Conservation (phyloP, 495 filamentous ascomycete genomes). For the Penicillium paradoxum region DNA sequence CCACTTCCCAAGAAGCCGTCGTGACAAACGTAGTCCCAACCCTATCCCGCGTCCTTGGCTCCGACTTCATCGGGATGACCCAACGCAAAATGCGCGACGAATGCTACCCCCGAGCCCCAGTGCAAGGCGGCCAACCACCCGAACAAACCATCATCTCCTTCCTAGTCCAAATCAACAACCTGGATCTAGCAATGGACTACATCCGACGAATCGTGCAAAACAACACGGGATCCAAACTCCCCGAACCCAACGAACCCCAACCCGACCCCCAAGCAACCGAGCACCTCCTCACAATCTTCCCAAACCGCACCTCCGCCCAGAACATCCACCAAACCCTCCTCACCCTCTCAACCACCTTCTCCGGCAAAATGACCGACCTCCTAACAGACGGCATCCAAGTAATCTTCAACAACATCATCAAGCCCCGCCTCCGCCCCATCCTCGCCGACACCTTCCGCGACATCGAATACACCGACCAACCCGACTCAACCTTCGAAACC, state of each 20-base stretch:
- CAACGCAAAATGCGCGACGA: constrained; percentile 97
- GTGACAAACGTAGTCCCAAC: constrained; percentile 72
- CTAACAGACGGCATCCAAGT: constrained; percentile 76
- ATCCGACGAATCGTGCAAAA: constrained; percentile 75
- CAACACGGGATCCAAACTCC: constrained; percentile 46
- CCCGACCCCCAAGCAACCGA: constrained; percentile 13
- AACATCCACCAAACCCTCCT: constrained; percentile 63
- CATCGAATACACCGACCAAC: constrained; percentile 69
- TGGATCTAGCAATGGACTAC: constrained; percentile 88
- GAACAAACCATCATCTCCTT: constrained; percentile 82
- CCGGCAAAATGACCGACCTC: constrained; percentile 71
- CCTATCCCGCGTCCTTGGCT: constrained; percentile 78
- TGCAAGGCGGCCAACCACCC: constrained; percentile 72
- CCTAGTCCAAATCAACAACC: constrained; percentile 89
- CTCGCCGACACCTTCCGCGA: constrained; percentile 87
- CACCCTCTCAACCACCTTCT: constrained; percentile 64
- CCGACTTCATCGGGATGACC: constrained; percentile 94
- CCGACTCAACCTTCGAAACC: constrained; percentile 37
- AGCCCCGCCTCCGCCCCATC: constrained; percentile 77
- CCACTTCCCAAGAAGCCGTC: constrained; percentile 74
- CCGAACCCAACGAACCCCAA: constrained; percentile 15
- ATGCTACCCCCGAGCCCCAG: constrained; percentile 70
- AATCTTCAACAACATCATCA: constrained; percentile 82
- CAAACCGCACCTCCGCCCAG: constrained; percentile 65
- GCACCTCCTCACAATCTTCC: constrained; percentile 63